Evolutionary conservation across 148 eudicot genomes (phyloP).

Genomic region (Tetragonia tetragonoides): DNA sequence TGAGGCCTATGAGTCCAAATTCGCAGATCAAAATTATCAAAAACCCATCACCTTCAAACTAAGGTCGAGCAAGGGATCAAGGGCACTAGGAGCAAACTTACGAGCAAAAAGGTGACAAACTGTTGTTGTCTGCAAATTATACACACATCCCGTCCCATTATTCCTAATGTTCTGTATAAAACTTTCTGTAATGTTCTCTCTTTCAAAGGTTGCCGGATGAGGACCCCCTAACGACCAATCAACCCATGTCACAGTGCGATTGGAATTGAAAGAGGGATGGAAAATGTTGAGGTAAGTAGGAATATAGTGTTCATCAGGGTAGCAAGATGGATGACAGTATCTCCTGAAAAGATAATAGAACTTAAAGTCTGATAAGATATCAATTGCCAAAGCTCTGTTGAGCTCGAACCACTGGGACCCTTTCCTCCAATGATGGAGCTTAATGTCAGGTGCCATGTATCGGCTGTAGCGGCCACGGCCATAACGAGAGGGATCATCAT

Average conservation of each 20-base stretch:
- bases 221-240: conserved; percentile 73
- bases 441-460: conserved; percentile 56
- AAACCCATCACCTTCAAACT: conserved; percentile 51
- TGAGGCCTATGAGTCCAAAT: conserved; percentile 4
- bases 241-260: conserved; percentile 71
- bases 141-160: conserved; percentile 63
- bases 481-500: conserved; percentile 65
- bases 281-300: conserved; percentile 64
- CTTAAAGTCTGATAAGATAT: conserved; percentile 59
- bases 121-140: conserved; percentile 38
- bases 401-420: conserved; percentile 89
- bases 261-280: conserved; percentile 44
- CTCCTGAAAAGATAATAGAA: conserved; percentile 58
- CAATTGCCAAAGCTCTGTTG: conserved; percentile 47
- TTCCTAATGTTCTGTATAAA: conserved; percentile 60
- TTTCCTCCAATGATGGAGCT: conserved; percentile 70
- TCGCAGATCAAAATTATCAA: conserved; percentile 22
- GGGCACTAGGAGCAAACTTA: conserved; percentile 60
- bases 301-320: conserved; percentile 81
- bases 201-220: conserved; percentile 60
- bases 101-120: conserved; percentile 78
- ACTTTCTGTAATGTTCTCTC: conserved; percentile 52
- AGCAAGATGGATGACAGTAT: conserved; percentile 71
- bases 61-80: conserved; percentile 61
- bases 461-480: conserved; percentile 84